phyloP scores from a whole-genome alignment of 2,329 filamentous ascomycete species.

The Aspergillus sp. region DNA sequence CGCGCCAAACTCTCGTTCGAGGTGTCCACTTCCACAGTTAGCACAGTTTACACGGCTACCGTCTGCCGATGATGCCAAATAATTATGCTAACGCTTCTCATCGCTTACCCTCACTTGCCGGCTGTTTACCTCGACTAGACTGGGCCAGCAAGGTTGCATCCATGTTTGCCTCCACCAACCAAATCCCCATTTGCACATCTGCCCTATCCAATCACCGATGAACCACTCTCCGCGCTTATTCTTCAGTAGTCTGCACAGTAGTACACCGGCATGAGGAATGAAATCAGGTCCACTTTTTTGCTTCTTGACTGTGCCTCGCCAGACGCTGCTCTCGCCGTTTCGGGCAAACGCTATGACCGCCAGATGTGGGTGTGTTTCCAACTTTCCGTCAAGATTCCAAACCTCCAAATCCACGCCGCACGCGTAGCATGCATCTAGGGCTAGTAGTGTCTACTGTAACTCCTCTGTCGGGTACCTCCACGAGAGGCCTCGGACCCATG shows the following conservation, averaged over 20 bases:
- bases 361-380: background rate
- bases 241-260: background rate
- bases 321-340: too few relatives aligned
- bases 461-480: background rate
- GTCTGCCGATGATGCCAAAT: background rate
- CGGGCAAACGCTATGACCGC: too few relatives aligned
- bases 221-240: background rate
- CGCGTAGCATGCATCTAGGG: too few relatives aligned
- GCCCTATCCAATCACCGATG: conserved; percentile 7
- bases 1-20: background rate
- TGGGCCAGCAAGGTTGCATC: background rate
- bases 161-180: conserved; percentile 6
- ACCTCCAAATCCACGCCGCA: too few relatives aligned
- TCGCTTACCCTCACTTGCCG: background rate
- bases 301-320: too few relatives aligned
- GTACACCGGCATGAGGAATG: background rate
- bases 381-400: background rate
- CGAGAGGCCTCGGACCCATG: conserved; percentile 2
- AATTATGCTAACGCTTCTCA: background rate
- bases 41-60: too few relatives aligned
- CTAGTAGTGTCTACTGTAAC: too few relatives aligned
- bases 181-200: conserved; percentile 2
- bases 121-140: conserved; percentile 1
- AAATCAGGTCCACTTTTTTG: too few relatives aligned
- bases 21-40: too few relatives aligned